Percentiles rank a stretch among this genome's conserved stretches.
These are phyloP conservation scores for Aureobasidium uvarum DNA, from an alignment of 2,329 filamentous ascomycete species.

Conservation along the genomic window DNA sequence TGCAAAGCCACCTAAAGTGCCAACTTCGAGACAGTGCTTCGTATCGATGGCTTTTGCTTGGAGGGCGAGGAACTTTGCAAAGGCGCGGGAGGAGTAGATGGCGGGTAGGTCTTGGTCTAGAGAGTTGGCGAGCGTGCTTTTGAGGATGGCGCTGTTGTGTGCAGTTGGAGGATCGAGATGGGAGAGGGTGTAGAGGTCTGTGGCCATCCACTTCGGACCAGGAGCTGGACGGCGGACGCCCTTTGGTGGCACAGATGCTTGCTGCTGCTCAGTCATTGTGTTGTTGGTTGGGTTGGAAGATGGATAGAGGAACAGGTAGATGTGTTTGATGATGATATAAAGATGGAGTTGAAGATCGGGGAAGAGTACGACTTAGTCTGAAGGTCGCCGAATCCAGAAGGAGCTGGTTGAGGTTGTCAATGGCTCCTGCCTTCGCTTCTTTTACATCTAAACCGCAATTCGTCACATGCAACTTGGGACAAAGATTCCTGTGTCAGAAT, in stretches of 20 bases:
- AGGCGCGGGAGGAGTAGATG: conserved; percentile 39
- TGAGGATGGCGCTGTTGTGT: conserved; percentile 22
- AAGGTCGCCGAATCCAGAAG: neutral
- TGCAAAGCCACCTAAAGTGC: conserved; percentile 56
- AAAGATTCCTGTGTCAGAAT: too few species aligned
- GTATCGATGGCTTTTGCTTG: conserved; percentile 34
- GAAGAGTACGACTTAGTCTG: neutral
- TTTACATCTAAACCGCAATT: neutral
- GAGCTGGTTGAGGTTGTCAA: neutral
- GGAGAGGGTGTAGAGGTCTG: conserved; percentile 39
- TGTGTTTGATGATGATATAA: neutral
- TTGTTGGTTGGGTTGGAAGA: neutral
- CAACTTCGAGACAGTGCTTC: conserved; percentile 52
- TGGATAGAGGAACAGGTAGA: neutral
- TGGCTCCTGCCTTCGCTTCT: neutral
- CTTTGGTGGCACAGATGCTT: neutral
- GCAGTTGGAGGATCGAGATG: conserved; percentile 33
- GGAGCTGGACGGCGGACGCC: neutral
- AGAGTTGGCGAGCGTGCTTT: conserved; percentile 23
- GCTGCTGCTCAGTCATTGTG: neutral
- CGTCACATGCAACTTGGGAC: neutral
- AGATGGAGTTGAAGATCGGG: neutral
- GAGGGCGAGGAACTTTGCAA: conserved; percentile 44
- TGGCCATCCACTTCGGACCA: neutral
- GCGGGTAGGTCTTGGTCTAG: conserved; percentile 32